Evolutionary conservation across 2,329 filamentous ascomycete genomes (phyloP).

Genomic region (Fusarium humuli): DNA sequence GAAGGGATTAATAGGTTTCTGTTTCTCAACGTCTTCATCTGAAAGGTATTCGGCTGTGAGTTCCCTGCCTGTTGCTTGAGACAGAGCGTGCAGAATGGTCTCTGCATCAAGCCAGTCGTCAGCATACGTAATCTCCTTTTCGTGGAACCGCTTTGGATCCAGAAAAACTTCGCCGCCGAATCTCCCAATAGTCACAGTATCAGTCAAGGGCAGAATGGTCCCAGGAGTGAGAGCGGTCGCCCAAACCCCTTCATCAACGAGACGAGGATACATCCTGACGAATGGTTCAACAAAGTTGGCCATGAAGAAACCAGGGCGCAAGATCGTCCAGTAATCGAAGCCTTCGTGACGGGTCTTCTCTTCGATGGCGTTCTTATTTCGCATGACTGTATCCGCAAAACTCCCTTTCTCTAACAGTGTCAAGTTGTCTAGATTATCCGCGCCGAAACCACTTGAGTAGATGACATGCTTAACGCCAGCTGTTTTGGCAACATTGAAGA

Average conservation of each 20-base stretch:
- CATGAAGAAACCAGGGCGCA: constrained; percentile 65
- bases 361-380: constrained; percentile 59
- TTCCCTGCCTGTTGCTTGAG: constrained; percentile 49
- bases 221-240: constrained; percentile 51
- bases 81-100: constrained; percentile 53
- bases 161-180: constrained; percentile 59
- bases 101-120: constrained; percentile 55
- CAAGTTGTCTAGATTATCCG: constrained; percentile 47
- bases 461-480: constrained; percentile 54
- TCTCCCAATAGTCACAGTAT: constrained; percentile 60
- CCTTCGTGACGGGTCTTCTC: constrained; percentile 50
- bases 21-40: constrained; percentile 54
- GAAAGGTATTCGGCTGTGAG: constrained; percentile 55
- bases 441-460: constrained; percentile 52
- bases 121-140: constrained; percentile 55
- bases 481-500: constrained; percentile 53
- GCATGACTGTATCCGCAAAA: constrained; percentile 48
- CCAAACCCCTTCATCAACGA: constrained; percentile 54
- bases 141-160: constrained; percentile 55
- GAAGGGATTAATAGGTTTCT: constrained; percentile 53
- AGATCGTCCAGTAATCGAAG: constrained; percentile 60
- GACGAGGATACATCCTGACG: constrained; percentile 54
- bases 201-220: constrained; percentile 57
- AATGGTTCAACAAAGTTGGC: constrained; percentile 60
- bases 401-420: constrained; percentile 44